Base-by-base conservation (phyloP, 176 grass and related monocot species). In the Guadua angustifolia region DNA sequence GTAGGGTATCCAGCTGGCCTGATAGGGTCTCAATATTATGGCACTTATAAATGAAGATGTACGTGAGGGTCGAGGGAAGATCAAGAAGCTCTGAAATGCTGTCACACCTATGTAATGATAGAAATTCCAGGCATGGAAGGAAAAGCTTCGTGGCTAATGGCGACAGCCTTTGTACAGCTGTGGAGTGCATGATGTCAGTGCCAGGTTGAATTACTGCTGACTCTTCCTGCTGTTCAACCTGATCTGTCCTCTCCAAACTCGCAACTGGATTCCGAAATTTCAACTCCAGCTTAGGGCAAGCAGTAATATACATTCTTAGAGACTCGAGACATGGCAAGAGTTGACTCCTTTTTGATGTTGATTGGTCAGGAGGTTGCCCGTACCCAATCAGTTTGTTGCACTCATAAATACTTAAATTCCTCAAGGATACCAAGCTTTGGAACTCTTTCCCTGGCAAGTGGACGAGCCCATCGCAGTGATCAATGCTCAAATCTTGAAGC, bases 371-470 rank as follows among this genome's bases (percentile, higher is more conserved):
- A 72, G 8, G 13, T 13, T 50, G 24, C 19, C 4, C 14, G 4
- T 6, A 11, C 0, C 71, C 71, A n/a, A n/a, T n/a, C n/a, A n/a
- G n/a, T n/a, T n/a, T n/a, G n/a, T n/a, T n/a, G n/a, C n/a, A n/a
- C n/a, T n/a, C n/a, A n/a, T n/a, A n/a, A n/a, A n/a, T n/a, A n/a
- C n/a, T n/a, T n/a, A n/a, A n/a, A 2, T 2, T 52, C n/a, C 66
- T 66, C 59, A 83, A 53, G 3, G 19, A 83, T 36, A 74, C 46
- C 33, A 83, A 53, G 7, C 45, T 26, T 42, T 19, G 19, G 71
- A 84, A 63, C 33, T 29, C 59, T 5, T 66, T 18, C 7, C 32
- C 44, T 9, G 71, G 82, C 82, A 71, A 84, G 35, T 66, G 43
- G 47, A 75, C 5, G 8, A 84, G 71, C 0, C 4, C 45, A 42